These are phyloP conservation scores for Stygiomarasmius scandens DNA, from an alignment of 1,284 basidiomycete genomes.

Conservation along the genomic window DNA sequence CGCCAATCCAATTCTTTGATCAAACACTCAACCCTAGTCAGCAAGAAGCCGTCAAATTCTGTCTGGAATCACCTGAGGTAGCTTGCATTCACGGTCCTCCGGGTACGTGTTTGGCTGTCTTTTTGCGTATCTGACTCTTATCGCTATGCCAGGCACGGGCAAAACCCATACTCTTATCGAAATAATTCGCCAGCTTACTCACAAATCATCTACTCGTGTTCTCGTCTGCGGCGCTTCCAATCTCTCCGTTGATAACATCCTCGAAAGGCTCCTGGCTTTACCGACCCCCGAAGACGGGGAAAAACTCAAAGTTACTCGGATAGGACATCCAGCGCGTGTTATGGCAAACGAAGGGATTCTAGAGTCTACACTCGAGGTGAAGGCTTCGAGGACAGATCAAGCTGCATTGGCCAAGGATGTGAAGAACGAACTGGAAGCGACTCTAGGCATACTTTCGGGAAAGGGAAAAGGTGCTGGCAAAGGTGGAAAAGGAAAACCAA, in stretches of 20 bases:
- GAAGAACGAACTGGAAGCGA: slow-evolving; percentile 78
- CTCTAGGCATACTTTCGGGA: slow-evolving; percentile 68
- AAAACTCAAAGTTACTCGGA: slow-evolving; percentile 70
- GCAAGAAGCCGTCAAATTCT: slow-evolving; percentile 77
- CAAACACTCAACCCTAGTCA: slow-evolving; percentile 82
- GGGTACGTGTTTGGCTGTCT: slow-evolving; percentile 50
- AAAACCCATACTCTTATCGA: slow-evolving; percentile 94
- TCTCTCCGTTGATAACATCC: slow-evolving; percentile 88
- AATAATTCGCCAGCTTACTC: slow-evolving; percentile 82
- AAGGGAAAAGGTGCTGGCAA: slow-evolving; percentile 62
- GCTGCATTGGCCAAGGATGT: slow-evolving; percentile 84
- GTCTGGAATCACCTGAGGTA: slow-evolving; percentile 73
- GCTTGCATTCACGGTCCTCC: slow-evolving; percentile 98
- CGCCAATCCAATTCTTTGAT: slow-evolving; percentile 74
- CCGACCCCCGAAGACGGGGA: slow-evolving; percentile 45
- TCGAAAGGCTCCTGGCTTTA: slow-evolving; percentile 76
- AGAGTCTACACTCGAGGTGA: slow-evolving; percentile 85
- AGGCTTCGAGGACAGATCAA: slow-evolving; percentile 80
- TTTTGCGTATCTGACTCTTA: neutral
- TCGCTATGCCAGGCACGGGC: slow-evolving; percentile 64
- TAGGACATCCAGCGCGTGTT: slow-evolving; percentile 94
- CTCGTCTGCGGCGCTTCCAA: slow-evolving; percentile 93
- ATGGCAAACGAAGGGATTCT: slow-evolving; percentile 73
- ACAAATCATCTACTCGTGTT: slow-evolving; percentile 55
- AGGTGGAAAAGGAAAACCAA: slow-evolving; percentile 59